Percentiles rank a stretch among this genome's conserved stretches.
These are phyloP conservation scores for Vanrija sp. DNA, from an alignment of 1,284 basidiomycete genomes.

Conservation along the genomic window DNA sequence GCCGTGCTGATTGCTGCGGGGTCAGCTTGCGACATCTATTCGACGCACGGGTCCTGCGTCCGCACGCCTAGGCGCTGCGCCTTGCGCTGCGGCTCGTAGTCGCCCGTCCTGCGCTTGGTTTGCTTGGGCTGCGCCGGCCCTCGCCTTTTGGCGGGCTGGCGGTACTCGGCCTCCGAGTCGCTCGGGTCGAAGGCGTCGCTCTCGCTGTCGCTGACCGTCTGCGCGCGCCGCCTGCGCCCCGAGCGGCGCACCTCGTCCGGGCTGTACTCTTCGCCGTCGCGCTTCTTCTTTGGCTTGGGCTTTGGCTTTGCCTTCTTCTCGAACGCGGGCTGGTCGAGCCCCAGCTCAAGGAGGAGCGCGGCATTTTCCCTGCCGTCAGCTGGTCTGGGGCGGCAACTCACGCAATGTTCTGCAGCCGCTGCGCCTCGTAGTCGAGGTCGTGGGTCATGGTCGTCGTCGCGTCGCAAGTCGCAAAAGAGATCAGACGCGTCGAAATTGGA, in stretches of 20 bases:
- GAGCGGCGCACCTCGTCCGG: not conserved
- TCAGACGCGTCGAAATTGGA: not conserved
- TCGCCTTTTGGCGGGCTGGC: not conserved
- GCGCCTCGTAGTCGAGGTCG: slow-evolving; percentile 18
- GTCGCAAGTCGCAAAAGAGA: not conserved
- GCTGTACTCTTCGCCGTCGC: not conserved
- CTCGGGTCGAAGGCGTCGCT: not conserved
- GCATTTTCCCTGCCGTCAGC: slow-evolving; percentile 28
- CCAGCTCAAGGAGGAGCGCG: slow-evolving; percentile 31
- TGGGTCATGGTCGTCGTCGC: not conserved
- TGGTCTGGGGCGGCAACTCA: not conserved
- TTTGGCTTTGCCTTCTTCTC: slow-evolving; percentile 6
- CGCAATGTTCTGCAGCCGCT: slow-evolving; percentile 31
- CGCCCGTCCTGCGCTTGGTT: not conserved
- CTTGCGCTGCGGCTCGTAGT: slow-evolving; percentile 15
- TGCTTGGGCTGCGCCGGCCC: not conserved
- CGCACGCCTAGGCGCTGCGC: slow-evolving; percentile 28
- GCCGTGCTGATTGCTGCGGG: slow-evolving; percentile 29
- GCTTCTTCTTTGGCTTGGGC: slow-evolving; percentile 3
- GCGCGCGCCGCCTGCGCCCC: not conserved
- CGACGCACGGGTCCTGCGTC: slow-evolving; percentile 34
- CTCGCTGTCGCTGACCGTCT: not conserved
- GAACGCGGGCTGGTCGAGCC: slow-evolving; percentile 15
- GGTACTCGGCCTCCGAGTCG: not conserved
- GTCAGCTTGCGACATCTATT: not conserved